Base-by-base conservation (phyloP, 1,139 yeast species). In the Candida tetrigidarum region DNA sequence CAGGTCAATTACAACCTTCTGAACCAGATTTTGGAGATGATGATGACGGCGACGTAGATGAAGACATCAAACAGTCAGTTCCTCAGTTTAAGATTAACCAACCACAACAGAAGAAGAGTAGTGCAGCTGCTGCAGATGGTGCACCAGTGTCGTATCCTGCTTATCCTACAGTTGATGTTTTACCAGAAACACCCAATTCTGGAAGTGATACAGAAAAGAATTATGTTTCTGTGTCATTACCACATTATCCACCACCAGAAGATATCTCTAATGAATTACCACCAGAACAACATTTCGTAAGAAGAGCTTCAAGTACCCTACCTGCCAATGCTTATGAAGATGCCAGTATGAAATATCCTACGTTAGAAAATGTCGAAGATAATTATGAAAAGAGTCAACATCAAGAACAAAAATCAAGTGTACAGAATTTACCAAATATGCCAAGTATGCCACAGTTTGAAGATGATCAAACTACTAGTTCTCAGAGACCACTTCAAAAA, bases 261-360 rank as follows among this genome's bases (percentile, higher is more conserved):
- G 50, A 51, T 23, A 36, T 50, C 18, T 40, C 34, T 9, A 49
- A 43, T 16, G 41, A 37, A 28, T 43, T 45, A 30, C 48, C 49
- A 3, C 39, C 47, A 5, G 50, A 50, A 30, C 42, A 48, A 35
- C 45, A 37, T 33, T 35, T 47, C 14, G 25, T 45, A n/a, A 45
- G 57, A 38, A 42, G 50, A 23, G 52, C 54, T 18, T 39, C 50
- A 11, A 44, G 52, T 23, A 34, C 52, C 3, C 32, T 54, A 14
- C 49, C 52, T 7, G 44, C 49, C 4, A 41, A 50, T 45, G 59
- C 54, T 5, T 52, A 52, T 39, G 60, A 56, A 32, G 54, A 55
- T 38, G 62, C 58, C 9, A 54, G 51, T 32, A 45, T 48, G 7
- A 60, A 58, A 39, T 60, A 49, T 38, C 65, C 65, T 8, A 45